Base-by-base conservation (phyloP, 106 monocot genomes). In the Dioscorea dumetorum region DNA sequence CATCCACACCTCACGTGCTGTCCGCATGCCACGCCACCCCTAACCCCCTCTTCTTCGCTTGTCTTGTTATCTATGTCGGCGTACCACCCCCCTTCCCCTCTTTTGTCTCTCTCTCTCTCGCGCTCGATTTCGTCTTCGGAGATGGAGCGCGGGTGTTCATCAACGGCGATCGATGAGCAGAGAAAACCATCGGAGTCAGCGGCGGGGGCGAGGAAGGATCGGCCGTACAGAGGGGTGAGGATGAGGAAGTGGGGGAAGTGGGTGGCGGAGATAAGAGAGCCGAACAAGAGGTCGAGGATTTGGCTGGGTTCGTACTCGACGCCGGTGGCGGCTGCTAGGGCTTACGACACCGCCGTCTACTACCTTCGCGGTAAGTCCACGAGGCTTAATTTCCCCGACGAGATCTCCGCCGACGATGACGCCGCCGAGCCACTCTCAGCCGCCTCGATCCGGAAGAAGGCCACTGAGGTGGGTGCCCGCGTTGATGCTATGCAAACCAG, bases 221-320 rank as follows among this genome's bases (percentile, higher is more conserved):
- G 76, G 67, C 68, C 67, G 32, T 85, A 75, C 75, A 67, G 85
- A 33, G 85, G 85, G 4, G 85, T 85, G 34, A 33, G 85, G 75
- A 85, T 85, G 85, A 71, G 85, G 50, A 85, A 85, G 78, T 85
- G 85, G 85, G 85, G 85, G 34, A 85, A 85, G 74, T 85, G 85
- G 85, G 85, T 85, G 63, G 85, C 85, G 32, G 85, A 85, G 74
- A 85, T 85, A 50, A 57, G 85, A 9, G 81, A 81, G 69, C 85
- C 85, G 10, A 85, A 85, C 62, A 85, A 85, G 72, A 49, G 85
- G 61, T 76, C 85, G 8, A 62, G 85, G 63, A 85, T 85, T 12
- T 85, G 85, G 85, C 78, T 85, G 4, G 85, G 85, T 16, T 85
- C 81, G 33, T 85, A 85, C 78, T 78, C 81, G 23, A 81, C 81